Base-by-base conservation (phyloP, 2,329 filamentous ascomycete species). In the Colletotrichum incanum region DNA sequence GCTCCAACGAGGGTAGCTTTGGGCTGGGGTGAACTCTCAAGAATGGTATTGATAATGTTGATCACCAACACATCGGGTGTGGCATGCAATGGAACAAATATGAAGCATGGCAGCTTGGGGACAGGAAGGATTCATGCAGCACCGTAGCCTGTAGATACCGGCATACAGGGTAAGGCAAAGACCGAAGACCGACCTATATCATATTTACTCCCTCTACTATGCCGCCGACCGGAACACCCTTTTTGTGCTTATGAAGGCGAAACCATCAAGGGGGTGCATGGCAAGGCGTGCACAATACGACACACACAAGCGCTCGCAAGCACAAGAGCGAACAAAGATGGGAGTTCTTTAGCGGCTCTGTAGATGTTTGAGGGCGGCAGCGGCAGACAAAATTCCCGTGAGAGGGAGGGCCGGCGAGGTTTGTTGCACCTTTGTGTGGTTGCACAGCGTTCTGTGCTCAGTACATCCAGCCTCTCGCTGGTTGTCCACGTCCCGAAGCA, bases 341-440 rank as follows among this genome's bases (percentile, higher is more conserved):
- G 61, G 47, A 65, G 31, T 56, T 70, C 68, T 71, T 71, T 47
- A 71, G 49, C 64, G 64, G 67, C 61, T 69, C 60, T 64, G 52
- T 34, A 52, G 54, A 18, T 26, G 39, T 43, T 47, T 16, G 39
- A 64, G 43, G 26, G 50, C 39, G 61, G 26, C 34, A 34, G 34
- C 54, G 31, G 28, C 20, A 61, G 26, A 18, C 28, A 28, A 37
- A 34, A 18, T 49, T 47, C 2, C 52, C n/a, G 52, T 41, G 39
- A 58, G 52, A 63, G 39, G 39, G 28, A 59, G 45, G 63, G 50
- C 41, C 28, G 28, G 20, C 18, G 31, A 37, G 12, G 47, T 34
- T 61, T 62, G 56, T 54, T 31, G 37, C n/a, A 34, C 52, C 23
- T 37, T 34, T n/a, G 31, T 18, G 52, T 49, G 23, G 64, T 66